Conservation (phyloP, 495 filamentous ascomycete species). For the Hypoxylon lenormandii region DNA sequence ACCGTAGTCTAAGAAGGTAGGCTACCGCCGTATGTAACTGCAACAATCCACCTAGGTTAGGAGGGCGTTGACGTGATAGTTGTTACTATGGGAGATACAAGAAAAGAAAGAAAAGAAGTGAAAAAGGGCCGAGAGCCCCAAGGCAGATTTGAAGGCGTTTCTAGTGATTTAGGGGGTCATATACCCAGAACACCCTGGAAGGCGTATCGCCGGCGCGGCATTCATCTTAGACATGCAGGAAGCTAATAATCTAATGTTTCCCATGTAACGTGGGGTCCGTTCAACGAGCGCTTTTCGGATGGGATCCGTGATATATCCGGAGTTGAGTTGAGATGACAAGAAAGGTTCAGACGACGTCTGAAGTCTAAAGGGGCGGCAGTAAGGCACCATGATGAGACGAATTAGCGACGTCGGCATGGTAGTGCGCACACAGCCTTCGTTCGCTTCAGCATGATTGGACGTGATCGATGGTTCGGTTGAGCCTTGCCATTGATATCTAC, state of each 20-base stretch:
- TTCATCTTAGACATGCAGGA: neutral
- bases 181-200: neutral
- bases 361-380: neutral
- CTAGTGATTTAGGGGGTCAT: neutral
- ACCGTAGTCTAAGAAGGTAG: no score
- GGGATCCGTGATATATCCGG: neutral
- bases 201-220: neutral
- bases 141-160: conserved; percentile 22
- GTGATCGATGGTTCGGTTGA: neutral
- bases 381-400: neutral
- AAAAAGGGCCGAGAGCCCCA: conserved; percentile 10
- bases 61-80: neutral
- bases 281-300: neutral
- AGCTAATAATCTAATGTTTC: neutral
- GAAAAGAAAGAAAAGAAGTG: neutral
- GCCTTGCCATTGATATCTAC: conserved; percentile 2
- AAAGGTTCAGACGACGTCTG: conserved; percentile 3
- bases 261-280: neutral
- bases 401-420: neutral
- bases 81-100: neutral
- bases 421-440: conserved; percentile 2
- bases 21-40: no score
- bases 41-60: no score
- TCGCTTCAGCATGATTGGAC: neutral
- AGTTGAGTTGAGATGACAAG: no score